Base-by-base conservation (phyloP, 345 rosid genomes). In the Isatis tinctoria region DNA sequence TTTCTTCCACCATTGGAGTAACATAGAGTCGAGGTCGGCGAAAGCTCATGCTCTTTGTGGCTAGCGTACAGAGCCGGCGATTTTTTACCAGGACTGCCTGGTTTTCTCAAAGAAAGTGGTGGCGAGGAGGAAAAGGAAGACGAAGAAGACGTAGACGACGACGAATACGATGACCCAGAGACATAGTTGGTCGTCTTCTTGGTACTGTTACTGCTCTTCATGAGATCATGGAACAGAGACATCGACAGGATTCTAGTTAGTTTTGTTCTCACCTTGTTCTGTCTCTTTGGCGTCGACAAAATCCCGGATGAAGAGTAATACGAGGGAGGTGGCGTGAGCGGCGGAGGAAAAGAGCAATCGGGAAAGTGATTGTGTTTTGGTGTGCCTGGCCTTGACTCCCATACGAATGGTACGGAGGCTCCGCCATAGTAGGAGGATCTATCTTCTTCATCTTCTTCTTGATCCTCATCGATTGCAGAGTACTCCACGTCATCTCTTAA, bases 381-480 rank as follows among this genome's bases (percentile, higher is more conserved):
- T n/a, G 96, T 88, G 39, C 98, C 98, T 0, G 98, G 98, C 18
- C 76, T 81, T 18, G 96, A 78, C 65, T 93, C 98, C 98, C 98
- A 93, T 36, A 48, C 20, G 85, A 93, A 93, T 0, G 97, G 93
- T 54, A 93, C 33, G 0, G 91, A 76, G 26, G 85, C 84, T 14
- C 87, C 83, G 3, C 91, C 89, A n/a, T 90, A 89, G 83, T 90
- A 87, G n/a, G 75, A 63, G 4, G 24, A 57, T 70, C 59, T 64
- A 17, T 76, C 75, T 47, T 32, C 66, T 3, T 58, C 54, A 8
- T 12, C 65, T 0, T 58, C 54, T 22, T 40, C 43, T 40, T 43
- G 65, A 18, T 26, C 49, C 22, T 76, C 71, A 36, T 63, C 24
- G 27, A 63, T 36, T 45, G 14, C 60, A 70, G 33, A 63, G 30